Conservation (phyloP, 805 yeast species). For the Barnettozyma vustinii region DNA sequence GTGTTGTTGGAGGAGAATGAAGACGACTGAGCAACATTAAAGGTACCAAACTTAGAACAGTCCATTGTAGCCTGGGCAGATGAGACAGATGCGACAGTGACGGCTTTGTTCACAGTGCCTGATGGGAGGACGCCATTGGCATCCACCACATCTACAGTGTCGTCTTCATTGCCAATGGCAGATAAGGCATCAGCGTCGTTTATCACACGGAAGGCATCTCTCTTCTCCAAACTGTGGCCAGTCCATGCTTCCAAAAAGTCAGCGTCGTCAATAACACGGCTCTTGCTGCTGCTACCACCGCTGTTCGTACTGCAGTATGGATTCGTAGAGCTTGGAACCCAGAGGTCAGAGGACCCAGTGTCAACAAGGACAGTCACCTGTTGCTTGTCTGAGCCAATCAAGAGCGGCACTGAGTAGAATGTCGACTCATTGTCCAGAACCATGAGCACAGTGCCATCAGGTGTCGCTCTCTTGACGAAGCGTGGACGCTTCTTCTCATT, state of each 20-base stretch:
- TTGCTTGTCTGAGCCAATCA: constrained; percentile 56
- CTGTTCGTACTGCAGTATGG: constrained; percentile 33
- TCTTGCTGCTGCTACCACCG: constrained; percentile 3
- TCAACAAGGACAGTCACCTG: constrained; percentile 56
- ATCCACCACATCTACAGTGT: background rate
- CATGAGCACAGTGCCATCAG: constrained; percentile 28
- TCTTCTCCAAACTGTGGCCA: constrained; percentile 1
- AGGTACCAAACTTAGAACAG: constrained; percentile 38
- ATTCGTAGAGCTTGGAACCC: constrained; percentile 50
- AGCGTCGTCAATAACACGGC: constrained; percentile 12
- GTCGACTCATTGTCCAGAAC: constrained; percentile 33
- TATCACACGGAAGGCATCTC: constrained; percentile 8
- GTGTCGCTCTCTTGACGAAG: constrained; percentile 19
- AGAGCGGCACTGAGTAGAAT: constrained; percentile 41
- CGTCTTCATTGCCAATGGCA: background rate
- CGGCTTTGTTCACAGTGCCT: constrained; percentile 9
- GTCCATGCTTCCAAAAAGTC: background rate
- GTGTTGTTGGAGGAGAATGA: constrained; percentile 30
- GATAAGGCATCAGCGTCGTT: constrained; percentile 5
- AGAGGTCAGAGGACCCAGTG: constrained; percentile 72
- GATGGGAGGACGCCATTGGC: background rate
- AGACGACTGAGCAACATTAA: constrained; percentile 28
- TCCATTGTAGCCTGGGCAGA: constrained; percentile 26
- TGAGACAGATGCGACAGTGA: background rate
- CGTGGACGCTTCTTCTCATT: background rate